These are phyloP conservation scores for Blumeriella jaapii DNA, from an alignment of 2,329 filamentous ascomycete genomes.

Conservation along the genomic window DNA sequence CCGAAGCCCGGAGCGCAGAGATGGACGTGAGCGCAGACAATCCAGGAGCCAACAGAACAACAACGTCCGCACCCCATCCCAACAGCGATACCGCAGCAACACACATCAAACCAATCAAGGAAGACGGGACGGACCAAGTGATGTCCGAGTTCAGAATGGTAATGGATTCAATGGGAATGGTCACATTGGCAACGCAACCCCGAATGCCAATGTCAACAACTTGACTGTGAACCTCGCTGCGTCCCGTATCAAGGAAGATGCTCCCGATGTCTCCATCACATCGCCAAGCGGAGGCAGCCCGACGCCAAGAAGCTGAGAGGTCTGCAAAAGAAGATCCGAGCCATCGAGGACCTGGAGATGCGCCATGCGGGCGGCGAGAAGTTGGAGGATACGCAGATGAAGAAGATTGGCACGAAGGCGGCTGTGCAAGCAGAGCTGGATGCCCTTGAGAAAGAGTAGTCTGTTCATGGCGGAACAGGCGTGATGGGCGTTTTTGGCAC, in stretches of 20 bases:
- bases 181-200: constrained; percentile 6
- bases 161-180: constrained; percentile 24
- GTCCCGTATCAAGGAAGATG: constrained; percentile 14
- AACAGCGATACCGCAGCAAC: constrained; percentile 40
- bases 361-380: constrained; percentile 88
- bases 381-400: constrained; percentile 94
- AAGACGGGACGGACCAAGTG: constrained; percentile 1
- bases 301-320: constrained; percentile 90
- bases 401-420: constrained; percentile 90
- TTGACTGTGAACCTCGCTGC: constrained; percentile 24
- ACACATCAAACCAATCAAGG: constrained; percentile 28
- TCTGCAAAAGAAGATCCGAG: constrained; percentile 91
- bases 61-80: constrained; percentile 31
- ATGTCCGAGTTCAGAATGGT: constrained; percentile 12
- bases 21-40: constrained; percentile 39
- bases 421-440: constrained; percentile 75
- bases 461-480: neutral
- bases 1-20: constrained; percentile 35
- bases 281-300: constrained; percentile 45
- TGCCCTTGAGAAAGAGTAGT: constrained; percentile 21
- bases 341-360: constrained; percentile 98
- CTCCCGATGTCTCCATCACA: constrained; percentile 40
- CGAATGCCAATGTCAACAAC: constrained; percentile 25
- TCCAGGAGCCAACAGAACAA: constrained; percentile 34
- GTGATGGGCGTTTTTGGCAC: neutral